These are phyloP conservation scores for Dioscorea zingiberensis DNA, from an alignment of 106 monocot species.

Conservation along the genomic window DNA sequence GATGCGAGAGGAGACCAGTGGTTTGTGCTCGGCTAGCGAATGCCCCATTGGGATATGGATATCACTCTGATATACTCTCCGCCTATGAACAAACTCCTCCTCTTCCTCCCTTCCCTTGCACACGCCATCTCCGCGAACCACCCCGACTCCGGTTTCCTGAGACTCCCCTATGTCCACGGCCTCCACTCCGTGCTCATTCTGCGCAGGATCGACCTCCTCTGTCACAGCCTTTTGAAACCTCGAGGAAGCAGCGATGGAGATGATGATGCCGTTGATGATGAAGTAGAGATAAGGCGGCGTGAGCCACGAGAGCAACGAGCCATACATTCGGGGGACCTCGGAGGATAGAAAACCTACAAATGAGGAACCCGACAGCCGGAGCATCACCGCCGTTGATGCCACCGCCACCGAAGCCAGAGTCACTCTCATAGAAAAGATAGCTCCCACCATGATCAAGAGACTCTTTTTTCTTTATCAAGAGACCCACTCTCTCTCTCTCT, in stretches of 20 bases:
- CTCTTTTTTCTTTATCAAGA: no score
- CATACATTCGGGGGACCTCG: constrained; percentile 32
- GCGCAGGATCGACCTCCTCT: not conserved
- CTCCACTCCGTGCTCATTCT: not conserved
- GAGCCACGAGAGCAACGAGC: constrained; percentile 35
- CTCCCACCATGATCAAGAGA: not conserved
- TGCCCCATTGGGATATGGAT: not conserved
- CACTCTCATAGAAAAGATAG: not conserved
- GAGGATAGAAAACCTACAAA: not conserved
- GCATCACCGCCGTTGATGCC: not conserved
- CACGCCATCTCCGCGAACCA: not conserved
- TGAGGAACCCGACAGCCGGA: not conserved
- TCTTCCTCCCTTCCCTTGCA: no score
- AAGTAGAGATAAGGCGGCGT: constrained; percentile 81
- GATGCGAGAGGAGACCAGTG: constrained; percentile 45
- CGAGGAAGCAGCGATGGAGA: constrained; percentile 83
- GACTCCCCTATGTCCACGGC: not conserved
- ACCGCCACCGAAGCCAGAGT: not conserved
- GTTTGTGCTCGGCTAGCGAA: constrained; percentile 23
- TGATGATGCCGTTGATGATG: constrained; percentile 80
- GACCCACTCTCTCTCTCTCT: not conserved
- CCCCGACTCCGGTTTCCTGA: not conserved
- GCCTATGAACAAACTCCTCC: constrained; percentile 1
- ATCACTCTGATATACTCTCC: constrained; percentile 6
- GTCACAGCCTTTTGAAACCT: constrained; percentile 28